Evolutionary conservation across 306 rosid species (phyloP).

Genomic region (Gastrolobium villosum): DNA sequence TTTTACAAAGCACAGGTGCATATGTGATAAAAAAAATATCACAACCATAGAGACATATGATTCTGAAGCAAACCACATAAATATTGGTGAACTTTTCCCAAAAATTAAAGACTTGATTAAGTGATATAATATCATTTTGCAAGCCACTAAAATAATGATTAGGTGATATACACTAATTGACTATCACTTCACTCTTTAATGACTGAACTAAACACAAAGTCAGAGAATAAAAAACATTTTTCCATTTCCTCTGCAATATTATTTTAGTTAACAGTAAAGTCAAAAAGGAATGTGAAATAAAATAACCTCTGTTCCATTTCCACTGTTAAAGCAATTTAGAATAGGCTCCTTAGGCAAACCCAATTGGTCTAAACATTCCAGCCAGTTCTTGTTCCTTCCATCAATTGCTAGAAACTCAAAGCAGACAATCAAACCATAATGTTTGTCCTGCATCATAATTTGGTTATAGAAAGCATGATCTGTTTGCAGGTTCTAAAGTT

Average conservation of each 20-base stretch:
- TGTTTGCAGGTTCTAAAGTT: background rate
- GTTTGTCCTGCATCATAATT: slow-evolving; percentile 59
- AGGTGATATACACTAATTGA: background rate
- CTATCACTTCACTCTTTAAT: background rate
- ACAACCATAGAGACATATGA: too few species aligned
- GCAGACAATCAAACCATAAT: slow-evolving; percentile 67
- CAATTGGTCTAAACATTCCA: slow-evolving; percentile 55
- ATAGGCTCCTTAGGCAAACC: slow-evolving; percentile 55
- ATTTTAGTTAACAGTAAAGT: background rate
- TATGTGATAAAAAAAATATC: too few species aligned
- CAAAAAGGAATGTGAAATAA: slow-evolving; percentile 21
- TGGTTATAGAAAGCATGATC: background rate
- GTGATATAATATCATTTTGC: background rate
- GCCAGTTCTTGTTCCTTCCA: slow-evolving; percentile 60
- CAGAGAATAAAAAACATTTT: background rate
- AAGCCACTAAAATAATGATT: background rate
- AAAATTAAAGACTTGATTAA: background rate
- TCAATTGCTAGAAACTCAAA: slow-evolving; percentile 62
- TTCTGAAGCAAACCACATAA: too few species aligned
- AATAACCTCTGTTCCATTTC: slow-evolving; percentile 66
- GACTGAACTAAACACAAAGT: background rate
- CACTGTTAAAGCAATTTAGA: slow-evolving; percentile 51
- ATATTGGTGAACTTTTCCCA: too few species aligned
- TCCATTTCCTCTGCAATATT: background rate
- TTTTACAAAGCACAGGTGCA: too few species aligned